Conservation (phyloP, 2,329 filamentous ascomycete species). For the Cercospora nicotianae region DNA sequence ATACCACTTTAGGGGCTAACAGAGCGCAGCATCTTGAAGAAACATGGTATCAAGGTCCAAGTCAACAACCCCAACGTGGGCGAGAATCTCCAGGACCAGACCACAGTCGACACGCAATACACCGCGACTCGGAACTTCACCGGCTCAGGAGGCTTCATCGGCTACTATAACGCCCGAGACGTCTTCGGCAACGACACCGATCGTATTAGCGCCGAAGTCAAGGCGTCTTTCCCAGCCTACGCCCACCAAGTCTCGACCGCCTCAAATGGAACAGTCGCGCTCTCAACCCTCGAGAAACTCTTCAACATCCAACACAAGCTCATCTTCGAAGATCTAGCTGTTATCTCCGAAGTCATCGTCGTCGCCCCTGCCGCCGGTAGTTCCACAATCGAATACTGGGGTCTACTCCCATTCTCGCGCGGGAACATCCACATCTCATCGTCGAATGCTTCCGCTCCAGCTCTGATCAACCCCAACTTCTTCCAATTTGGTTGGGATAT, state of each 20-base stretch:
- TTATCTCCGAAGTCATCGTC: constrained; percentile 16
- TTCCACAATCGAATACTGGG: constrained; percentile 21
- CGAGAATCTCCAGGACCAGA: constrained; percentile 34
- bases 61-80: constrained; percentile 36
- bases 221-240: constrained; percentile 13
- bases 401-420: constrained; percentile 31
- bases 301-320: constrained; percentile 23
- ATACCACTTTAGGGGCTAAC: background rate
- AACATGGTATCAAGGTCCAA: constrained; percentile 30
- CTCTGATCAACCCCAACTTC: constrained; percentile 36
- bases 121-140: constrained; percentile 22
- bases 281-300: constrained; percentile 14
- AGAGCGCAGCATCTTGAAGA: constrained; percentile 43
- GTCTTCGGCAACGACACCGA: constrained; percentile 45
- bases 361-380: constrained; percentile 10
- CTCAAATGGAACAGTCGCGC: constrained; percentile 23
- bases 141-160: constrained; percentile 21
- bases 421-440: constrained; percentile 33
- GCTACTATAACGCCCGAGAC: constrained; percentile 27
- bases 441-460: constrained; percentile 25
- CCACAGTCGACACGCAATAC: constrained; percentile 30
- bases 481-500: constrained; percentile 34
- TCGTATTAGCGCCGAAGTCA: constrained; percentile 44
- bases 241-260: constrained; percentile 40
- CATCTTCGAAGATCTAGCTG: constrained; percentile 20